Evolutionary conservation across 352 stramenopile genomes (phyloP), one percentile per base, ranked within the genome.

Genomic region (Phytophthora aleatoria): DNA sequence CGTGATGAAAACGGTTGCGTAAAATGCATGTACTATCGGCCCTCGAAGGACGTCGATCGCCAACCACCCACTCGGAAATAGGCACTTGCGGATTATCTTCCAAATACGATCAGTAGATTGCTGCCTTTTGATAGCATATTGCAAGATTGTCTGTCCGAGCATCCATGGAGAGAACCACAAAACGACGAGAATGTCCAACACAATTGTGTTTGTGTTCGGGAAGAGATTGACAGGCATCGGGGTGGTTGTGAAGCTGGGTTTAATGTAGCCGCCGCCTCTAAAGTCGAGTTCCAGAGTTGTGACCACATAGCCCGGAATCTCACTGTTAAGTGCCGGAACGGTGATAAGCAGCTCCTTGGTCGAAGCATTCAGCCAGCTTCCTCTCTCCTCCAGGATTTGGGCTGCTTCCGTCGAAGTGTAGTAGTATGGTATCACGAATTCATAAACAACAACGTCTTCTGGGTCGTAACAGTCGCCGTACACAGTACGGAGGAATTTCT

Each of bases 381-480:
- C 52, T 31, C 50, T 50, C 5, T 26, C 16, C 10, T 20, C 27
- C 16, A 59, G 7, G 1, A 20, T 31, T 2, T 15, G 13, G 33
- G n/a, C 42, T 10, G 52, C 52, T 43, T 59, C 39, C 0, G 12
- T 3, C 10, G 27, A 26, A 9, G 27, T 50, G n/a, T 42, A 42
- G 28, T 59, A 50, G 52, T 36, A 50, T 28, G 52, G 36, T 11
- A 59, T 59, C 38, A 42, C 39, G 30, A 59, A 59, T 16, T 44
- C 39, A 10, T 51, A 30, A 16, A 47, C 30, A 2, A 28, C 50
- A 3, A 49, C 50, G 13, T 65, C 57, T 13, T 50, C 33, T 0
- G 45, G 41, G 55, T 79, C 61, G 64, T 74, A 68, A 60, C 76
- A 84, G 24, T 35, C 63, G n/a, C 16, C 59, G 55, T 81, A 84